A percentile compares a stretch with the other conserved stretches of the same genome.
Evolutionary conservation across 305 asterid species (phyloP).

Genomic region (Solanum hybrid): DNA sequence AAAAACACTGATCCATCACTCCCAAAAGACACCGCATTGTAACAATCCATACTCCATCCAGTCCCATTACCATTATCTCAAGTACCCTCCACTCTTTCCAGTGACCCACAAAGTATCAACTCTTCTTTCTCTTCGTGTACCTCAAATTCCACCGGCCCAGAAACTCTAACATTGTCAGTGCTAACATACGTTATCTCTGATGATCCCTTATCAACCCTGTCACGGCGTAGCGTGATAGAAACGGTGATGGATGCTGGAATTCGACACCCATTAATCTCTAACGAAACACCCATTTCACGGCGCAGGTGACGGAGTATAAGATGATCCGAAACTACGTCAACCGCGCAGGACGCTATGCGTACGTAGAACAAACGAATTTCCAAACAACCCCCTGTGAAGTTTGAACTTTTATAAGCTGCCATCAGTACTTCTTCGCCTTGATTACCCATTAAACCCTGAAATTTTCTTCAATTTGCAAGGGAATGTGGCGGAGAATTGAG

Average conservation of each 20-base stretch:
- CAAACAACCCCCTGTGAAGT: conserved; percentile 42
- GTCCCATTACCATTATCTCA: conserved; percentile 34
- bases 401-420: conserved; percentile 31
- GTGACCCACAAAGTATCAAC: conserved; percentile 55
- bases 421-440: conserved; percentile 35
- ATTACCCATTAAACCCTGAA: conserved; percentile 32
- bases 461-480: neutral
- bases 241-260: conserved; percentile 37
- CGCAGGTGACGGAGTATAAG: conserved; percentile 48
- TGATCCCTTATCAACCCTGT: conserved; percentile 46
- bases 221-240: conserved; percentile 40
- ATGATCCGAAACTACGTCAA: conserved; percentile 32
- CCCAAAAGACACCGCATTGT: conserved; percentile 27
- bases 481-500: neutral
- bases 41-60: conserved; percentile 69
- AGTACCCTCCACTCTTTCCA: conserved; percentile 33
- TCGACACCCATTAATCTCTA: conserved; percentile 51
- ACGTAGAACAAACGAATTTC: conserved; percentile 55
- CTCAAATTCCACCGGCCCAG: conserved; percentile 52
- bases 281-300: conserved; percentile 38
- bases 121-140: conserved; percentile 29
- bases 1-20: conserved; percentile 36
- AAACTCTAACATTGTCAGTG: conserved; percentile 42
- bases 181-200: conserved; percentile 50
- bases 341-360: conserved; percentile 38